phyloP scores from a whole-genome alignment of 2,329 filamentous ascomycete genomes.

The Epicoccum nigrum region DNA sequence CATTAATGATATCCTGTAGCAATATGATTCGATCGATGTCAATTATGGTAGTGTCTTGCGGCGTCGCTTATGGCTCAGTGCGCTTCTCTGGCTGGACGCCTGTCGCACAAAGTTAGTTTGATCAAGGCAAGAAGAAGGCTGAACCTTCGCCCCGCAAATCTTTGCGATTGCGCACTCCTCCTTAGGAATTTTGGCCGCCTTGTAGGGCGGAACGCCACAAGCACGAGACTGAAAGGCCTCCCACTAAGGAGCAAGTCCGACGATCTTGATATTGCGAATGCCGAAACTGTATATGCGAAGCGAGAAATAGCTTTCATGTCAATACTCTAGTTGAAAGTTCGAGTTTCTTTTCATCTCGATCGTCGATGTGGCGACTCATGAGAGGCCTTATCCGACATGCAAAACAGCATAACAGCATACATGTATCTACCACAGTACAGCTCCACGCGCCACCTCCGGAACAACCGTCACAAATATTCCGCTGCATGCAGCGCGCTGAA shows the following conservation, averaged over 20 bases:
- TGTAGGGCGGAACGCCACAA: background rate
- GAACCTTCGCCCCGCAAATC: background rate
- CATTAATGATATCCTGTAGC: background rate
- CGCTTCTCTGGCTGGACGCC: background rate
- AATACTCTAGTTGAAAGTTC: background rate
- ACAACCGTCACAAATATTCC: background rate
- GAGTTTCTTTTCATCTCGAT: background rate
- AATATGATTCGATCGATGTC: background rate
- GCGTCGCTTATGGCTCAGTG: background rate
- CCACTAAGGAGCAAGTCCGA: background rate
- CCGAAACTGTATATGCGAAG: slow-evolving; percentile 2
- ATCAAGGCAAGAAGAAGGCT: background rate
- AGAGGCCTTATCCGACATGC: background rate
- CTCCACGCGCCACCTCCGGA: slow-evolving; percentile 1
- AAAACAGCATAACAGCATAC: background rate
- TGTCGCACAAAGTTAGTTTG: background rate
- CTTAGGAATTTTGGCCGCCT: background rate
- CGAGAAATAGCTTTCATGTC: background rate
- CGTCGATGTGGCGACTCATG: background rate
- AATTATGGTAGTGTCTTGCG: background rate
- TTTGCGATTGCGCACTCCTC: slow-evolving; percentile 1
- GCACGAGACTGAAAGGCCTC: background rate
- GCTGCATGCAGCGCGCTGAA: background rate
- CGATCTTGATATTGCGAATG: background rate
- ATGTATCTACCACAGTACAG: too few relatives aligned